These are phyloP conservation scores for Mycosphaerella arachidis DNA, from an alignment of 2,329 filamentous ascomycete genomes.

Conservation along the genomic window DNA sequence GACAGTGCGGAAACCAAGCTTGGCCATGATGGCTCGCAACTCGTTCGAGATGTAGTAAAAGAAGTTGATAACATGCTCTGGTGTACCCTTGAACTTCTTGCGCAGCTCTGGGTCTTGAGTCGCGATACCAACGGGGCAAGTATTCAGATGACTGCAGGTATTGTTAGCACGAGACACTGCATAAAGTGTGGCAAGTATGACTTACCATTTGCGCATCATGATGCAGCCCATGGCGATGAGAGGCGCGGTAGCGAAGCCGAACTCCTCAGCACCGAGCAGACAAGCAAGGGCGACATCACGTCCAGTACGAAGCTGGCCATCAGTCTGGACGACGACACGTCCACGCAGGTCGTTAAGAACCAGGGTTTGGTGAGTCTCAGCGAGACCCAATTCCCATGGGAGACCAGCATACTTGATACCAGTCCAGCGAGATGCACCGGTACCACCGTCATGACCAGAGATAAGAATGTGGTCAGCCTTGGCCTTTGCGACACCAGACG, in stretches of 20 bases:
- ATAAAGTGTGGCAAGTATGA: background rate
- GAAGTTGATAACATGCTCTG: slow-evolving; percentile 97
- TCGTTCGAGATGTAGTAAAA: slow-evolving; percentile 98
- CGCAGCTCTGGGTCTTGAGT: slow-evolving; percentile 92
- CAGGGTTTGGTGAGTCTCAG: slow-evolving; percentile 93
- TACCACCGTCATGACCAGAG: slow-evolving; percentile 94
- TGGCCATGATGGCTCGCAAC: slow-evolving; percentile 93
- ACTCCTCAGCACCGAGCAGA: slow-evolving; percentile 94
- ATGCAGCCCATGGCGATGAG: slow-evolving; percentile 96
- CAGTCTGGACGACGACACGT: slow-evolving; percentile 91
- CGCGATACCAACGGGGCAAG: slow-evolving; percentile 87
- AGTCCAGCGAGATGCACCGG: slow-evolving; percentile 93
- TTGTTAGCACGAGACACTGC: slow-evolving; percentile 15
- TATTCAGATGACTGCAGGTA: slow-evolving; percentile 53
- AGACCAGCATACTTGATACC: slow-evolving; percentile 98
- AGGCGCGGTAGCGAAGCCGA: slow-evolving; percentile 91
- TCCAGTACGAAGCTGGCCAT: slow-evolving; percentile 88
- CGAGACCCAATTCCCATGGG: slow-evolving; percentile 93
- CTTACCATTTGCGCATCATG: slow-evolving; percentile 74
- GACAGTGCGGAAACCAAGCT: slow-evolving; percentile 87
- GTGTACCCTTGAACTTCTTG: slow-evolving; percentile 88
- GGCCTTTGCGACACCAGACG: slow-evolving; percentile 94
- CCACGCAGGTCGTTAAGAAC: slow-evolving; percentile 94
- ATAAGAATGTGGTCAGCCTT: slow-evolving; percentile 97
- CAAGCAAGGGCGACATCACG: slow-evolving; percentile 92